Base-by-base conservation (phyloP, 2,329 filamentous ascomycete genomes). In the Hypoxylon sp. region DNA sequence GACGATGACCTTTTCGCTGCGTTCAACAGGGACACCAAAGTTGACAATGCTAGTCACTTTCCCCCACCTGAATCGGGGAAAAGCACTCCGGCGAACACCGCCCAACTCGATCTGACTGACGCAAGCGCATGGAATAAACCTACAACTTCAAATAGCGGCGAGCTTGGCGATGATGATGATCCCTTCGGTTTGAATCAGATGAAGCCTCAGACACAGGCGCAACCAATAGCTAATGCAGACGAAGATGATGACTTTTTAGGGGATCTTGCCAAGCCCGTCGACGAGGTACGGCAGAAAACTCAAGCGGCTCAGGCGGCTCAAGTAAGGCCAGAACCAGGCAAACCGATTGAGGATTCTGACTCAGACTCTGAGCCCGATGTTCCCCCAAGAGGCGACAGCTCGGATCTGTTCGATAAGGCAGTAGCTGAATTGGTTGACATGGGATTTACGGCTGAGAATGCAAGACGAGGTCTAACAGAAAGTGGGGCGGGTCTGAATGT, bases 351-450 rank as follows among this genome's bases (percentile, higher is more conserved):
- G 56, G 81, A 81, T 33, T 82, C 80, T 0, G 84, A 85, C 33
- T 83, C 83, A 22, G 82, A 85, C 47, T 83, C 83, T 2, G 85
- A 86, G n/a, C 77, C 77, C 14, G 75, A 75, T 57, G 42, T 65
- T 29, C 63, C 60, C 24, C 69, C 75, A 26, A 65, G 64, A 48
- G 59, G 56, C 47, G 66, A 26, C 11, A 65, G 71, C 35, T 72
- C 88, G 37, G 91, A 94, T 73, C 89, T 88, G 0, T 90, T 91
- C 64, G 94, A 97, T 76, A 89, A 88, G 72, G 93, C 94, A 9
- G 88, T 98, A 26, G 93, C 93, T 9, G 94, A 98, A 78, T 83
- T 99, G 26, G 90, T 98, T 2, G 95, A 98, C 72, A 98, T 98
- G 88, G 96, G 96, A 0, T 99, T 99, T 74, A 90, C 93, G 0